Base-by-base conservation (phyloP, 352 stramenopile species). In the Thraustochytrium striatum region DNA sequence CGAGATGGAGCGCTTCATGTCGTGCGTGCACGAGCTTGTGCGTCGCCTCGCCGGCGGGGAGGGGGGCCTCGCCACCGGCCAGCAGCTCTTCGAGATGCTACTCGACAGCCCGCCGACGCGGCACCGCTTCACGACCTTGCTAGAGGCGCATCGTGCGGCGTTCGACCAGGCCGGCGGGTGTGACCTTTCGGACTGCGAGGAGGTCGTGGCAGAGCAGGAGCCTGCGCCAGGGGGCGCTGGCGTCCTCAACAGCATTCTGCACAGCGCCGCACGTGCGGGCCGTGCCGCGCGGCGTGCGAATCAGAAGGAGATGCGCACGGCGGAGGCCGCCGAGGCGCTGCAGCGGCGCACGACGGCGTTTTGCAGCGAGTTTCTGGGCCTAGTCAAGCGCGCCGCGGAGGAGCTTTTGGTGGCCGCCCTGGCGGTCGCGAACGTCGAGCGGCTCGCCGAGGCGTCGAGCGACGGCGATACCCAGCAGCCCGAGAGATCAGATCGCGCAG, bases 341-440 rank as follows among this genome's bases (percentile, higher is more conserved):
- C 9, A 70, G 16, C 21, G 30, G 3, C n/a, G 13, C 25, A 8
- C 53, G 19, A 19, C 25, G 9, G 36, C 41, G 21, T 70, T 70
- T 55, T 70, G 36, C 38, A 5, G 5, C 41, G 59, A 70, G 33
- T 70, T 70, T 5, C 38, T 70, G 8, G 3, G 13, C n/a, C 28
- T 38, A 2, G 16, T 70, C 35, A 50, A 38, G 35, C 13, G 59
- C 9, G 2, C 21, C 33, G 19, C 59, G 5, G 59, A 70, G 38
- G 59, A 70, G 41, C 7, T 70, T 70, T 70, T 33, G 35, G 59
- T 70, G 5, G 59, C 59, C 9, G 59, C 59, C n/a, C n/a, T n/a
- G n/a, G n/a, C n/a, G n/a, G n/a, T n/a, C n/a, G n/a, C n/a, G n/a
- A n/a, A n/a, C n/a, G n/a, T n/a, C n/a, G n/a, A n/a, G n/a, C n/a